Evolutionary conservation across 495 filamentous ascomycete species (phyloP).

Genomic region (Penicillium paradoxum): DNA sequence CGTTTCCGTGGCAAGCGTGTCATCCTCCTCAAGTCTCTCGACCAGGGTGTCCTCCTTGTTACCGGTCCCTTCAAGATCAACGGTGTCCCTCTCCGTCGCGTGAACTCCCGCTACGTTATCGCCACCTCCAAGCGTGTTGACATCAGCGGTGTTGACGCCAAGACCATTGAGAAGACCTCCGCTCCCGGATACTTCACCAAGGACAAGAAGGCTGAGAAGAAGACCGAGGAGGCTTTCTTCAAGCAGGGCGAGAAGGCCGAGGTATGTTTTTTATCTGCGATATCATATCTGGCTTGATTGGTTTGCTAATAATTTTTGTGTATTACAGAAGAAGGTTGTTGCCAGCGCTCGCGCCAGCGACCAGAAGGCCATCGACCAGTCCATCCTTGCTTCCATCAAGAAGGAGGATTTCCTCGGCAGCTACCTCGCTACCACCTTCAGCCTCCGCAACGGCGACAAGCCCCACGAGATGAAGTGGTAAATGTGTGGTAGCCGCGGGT

Average conservation of each 20-base stretch:
- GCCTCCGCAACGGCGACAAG: conserved; percentile 94
- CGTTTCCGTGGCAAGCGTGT: conserved; percentile 99
- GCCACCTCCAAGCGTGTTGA: conserved; percentile 90
- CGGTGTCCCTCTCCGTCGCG: conserved; percentile 94
- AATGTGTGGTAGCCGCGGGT: conserved; percentile 44
- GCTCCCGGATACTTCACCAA: conserved; percentile 87
- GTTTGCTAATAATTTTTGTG: conserved; percentile 8
- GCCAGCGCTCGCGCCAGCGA: conserved; percentile 84
- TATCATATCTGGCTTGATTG: neutral
- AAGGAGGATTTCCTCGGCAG: conserved; percentile 83
- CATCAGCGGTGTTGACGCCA: conserved; percentile 72
- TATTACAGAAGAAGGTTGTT: conserved; percentile 86
- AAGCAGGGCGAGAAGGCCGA: conserved; percentile 94
- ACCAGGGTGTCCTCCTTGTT: conserved; percentile 95
- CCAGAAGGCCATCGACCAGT: conserved; percentile 97
- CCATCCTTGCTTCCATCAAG: conserved; percentile 86
- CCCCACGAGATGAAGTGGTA: conserved; percentile 98
- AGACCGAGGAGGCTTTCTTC: conserved; percentile 94
- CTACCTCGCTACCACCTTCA: conserved; percentile 91
- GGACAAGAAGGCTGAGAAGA: conserved; percentile 89
- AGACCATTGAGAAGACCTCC: conserved; percentile 79
- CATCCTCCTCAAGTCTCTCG: conserved; percentile 92
- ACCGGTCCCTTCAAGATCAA: conserved; percentile 99
- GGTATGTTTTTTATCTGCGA: conserved; percentile 54
- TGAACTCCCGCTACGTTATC: conserved; percentile 98